A percentile compares a stretch with the other conserved stretches of the same genome.
Evolutionary conservation across 1,139 yeast genomes (phyloP).

Genomic region (Ogataea hybrid): DNA sequence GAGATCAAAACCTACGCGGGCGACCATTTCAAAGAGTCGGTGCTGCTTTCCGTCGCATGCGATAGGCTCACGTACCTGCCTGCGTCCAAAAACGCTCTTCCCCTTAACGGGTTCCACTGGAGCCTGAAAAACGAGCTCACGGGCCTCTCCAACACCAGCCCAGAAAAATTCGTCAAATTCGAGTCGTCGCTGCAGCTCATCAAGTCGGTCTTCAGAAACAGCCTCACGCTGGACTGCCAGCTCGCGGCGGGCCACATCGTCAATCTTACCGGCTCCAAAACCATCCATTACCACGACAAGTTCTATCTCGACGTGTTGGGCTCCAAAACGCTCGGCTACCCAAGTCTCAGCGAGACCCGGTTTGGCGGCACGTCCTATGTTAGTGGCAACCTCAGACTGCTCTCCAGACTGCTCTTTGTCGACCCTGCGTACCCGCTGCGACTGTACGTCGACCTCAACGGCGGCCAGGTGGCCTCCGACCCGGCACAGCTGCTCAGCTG

Average conservation of each 20-base stretch:
- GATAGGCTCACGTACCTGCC: slow-evolving; percentile 33
- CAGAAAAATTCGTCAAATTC: slow-evolving; percentile 36
- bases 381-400: slow-evolving; percentile 31
- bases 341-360: slow-evolving; percentile 7
- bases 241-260: slow-evolving; percentile 39
- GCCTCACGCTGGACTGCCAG: slow-evolving; percentile 39
- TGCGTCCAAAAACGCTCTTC: slow-evolving; percentile 28
- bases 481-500: slow-evolving; percentile 9
- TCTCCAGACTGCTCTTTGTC: slow-evolving; percentile 38
- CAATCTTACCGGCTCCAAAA: slow-evolving; percentile 20
- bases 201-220: slow-evolving; percentile 37
- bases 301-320: slow-evolving; percentile 42
- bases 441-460: slow-evolving; percentile 37
- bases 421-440: slow-evolving; percentile 35
- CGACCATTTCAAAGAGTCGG: slow-evolving; percentile 30
- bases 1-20: slow-evolving; percentile 35
- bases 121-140: slow-evolving; percentile 28
- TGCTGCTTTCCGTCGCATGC: slow-evolving; percentile 22
- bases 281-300: slow-evolving; percentile 44
- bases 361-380: slow-evolving; percentile 36
- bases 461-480: slow-evolving; percentile 24
- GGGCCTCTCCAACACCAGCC: slow-evolving; percentile 23
- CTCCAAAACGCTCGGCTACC: slow-evolving; percentile 11
- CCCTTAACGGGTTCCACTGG: slow-evolving; percentile 27
- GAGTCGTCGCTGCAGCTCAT: slow-evolving; percentile 19